Evolutionary conservation across 441 rosid species (phyloP).

Genomic region (Populus hybrid): DNA sequence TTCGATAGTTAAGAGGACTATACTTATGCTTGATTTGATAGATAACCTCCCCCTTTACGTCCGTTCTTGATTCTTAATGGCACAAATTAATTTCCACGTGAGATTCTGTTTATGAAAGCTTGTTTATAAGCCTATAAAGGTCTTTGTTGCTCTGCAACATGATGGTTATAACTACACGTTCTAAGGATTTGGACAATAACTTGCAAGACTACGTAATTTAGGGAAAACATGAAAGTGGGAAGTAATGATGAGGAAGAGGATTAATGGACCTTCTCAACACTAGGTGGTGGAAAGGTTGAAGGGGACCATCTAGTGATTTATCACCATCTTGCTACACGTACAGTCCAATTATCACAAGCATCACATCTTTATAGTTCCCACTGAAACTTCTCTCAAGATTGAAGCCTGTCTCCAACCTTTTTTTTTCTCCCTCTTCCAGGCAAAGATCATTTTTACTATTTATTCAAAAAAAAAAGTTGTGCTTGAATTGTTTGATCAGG

Average conservation of each 20-base stretch:
- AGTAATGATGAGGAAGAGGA: slow-evolving; percentile 37
- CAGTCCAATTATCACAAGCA: slow-evolving; percentile 2
- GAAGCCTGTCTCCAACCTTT: slow-evolving; percentile 20
- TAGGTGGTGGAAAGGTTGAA: slow-evolving; percentile 21
- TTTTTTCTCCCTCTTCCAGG: background rate
- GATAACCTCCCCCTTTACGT: background rate
- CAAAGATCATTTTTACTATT: background rate
- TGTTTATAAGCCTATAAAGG: slow-evolving; percentile 31
- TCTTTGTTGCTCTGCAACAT: background rate
- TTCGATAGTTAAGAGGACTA: background rate
- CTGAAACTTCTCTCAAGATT: slow-evolving; percentile 12
- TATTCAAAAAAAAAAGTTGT: background rate
- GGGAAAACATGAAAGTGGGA: slow-evolving; percentile 16
- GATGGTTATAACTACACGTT: slow-evolving; percentile 5
- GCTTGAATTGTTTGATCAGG: slow-evolving; percentile 1
- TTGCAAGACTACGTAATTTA: slow-evolving; percentile 3
- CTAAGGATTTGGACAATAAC: slow-evolving; percentile 16
- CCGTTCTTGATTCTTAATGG: background rate
- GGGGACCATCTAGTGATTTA: slow-evolving; percentile 29
- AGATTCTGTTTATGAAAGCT: slow-evolving; percentile 23
- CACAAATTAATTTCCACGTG: slow-evolving; percentile 10
- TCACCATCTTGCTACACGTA: slow-evolving; percentile 12
- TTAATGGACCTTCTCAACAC: slow-evolving; percentile 31
- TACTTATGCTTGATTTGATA: slow-evolving; percentile 17
- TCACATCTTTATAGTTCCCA: slow-evolving; percentile 30